These are phyloP conservation scores for Yarrowia sp. DNA, from an alignment of 805 yeast genomes.

Conservation along the genomic window DNA sequence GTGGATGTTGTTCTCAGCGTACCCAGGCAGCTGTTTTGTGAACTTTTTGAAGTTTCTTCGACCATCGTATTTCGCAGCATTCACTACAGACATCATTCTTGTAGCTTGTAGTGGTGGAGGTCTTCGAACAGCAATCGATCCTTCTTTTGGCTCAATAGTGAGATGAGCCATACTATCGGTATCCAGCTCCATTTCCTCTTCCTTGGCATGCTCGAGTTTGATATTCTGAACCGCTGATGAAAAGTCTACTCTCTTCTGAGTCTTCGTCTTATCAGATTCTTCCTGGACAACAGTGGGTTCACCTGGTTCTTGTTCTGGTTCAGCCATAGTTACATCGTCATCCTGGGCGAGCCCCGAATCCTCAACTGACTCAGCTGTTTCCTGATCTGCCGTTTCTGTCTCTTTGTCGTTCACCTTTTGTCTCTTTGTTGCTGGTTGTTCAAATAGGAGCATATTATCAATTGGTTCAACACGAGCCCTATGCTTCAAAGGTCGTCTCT, in stretches of 20 bases:
- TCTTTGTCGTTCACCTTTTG: not conserved
- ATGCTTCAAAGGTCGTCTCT: constrained; percentile 11
- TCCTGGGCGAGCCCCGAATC: not conserved
- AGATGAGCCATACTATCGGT: not conserved
- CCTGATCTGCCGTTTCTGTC: not conserved
- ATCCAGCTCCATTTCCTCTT: constrained; percentile 4
- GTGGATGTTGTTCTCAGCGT: not conserved
- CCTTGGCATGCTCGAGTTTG: constrained; percentile 6
- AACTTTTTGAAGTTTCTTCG: constrained; percentile 36
- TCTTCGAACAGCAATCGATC: constrained; percentile 2
- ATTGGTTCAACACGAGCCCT: constrained; percentile 24
- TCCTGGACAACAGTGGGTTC: not conserved
- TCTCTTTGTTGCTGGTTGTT: not conserved
- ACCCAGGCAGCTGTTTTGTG: constrained; percentile 11
- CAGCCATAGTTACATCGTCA: not conserved
- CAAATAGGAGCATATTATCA: not conserved
- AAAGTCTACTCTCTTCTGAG: not conserved
- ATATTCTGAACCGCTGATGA: constrained; percentile 18
- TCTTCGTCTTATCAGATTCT: not conserved
- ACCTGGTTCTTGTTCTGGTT: not conserved
- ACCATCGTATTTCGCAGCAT: constrained; percentile 15
- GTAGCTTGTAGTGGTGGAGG: constrained; percentile 36
- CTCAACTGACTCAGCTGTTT: not conserved
- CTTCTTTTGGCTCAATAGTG: constrained; percentile 21
- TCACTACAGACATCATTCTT: constrained; percentile 14